phyloP scores from a whole-genome alignment of 306 rosid genomes.

The Ormosia emarginata region DNA sequence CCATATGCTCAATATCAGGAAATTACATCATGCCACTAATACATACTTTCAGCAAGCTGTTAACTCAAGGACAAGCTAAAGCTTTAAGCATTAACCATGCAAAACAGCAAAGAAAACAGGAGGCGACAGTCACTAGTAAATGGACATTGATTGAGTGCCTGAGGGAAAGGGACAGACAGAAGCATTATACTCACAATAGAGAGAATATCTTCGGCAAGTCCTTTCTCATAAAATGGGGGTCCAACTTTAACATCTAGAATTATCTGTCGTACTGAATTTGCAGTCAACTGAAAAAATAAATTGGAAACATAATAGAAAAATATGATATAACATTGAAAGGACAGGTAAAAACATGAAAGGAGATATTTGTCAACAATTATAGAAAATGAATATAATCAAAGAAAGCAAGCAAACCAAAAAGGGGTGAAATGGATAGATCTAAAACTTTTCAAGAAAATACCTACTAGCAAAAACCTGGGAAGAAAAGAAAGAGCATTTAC shows the following conservation, averaged over 20 bases:
- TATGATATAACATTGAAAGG: not conserved
- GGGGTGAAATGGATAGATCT: not conserved
- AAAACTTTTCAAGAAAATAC: not conserved
- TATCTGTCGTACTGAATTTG: slow-evolving; percentile 69
- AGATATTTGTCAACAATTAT: not conserved
- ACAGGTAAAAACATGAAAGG: not conserved
- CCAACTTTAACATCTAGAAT: slow-evolving; percentile 84
- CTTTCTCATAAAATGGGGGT: slow-evolving; percentile 81
- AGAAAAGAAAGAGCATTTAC: not conserved
- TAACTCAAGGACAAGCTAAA: not conserved
- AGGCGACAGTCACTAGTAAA: not conserved
- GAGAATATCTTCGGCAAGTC: slow-evolving; percentile 72
- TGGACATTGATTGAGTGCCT: not conserved
- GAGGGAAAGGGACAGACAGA: not conserved
- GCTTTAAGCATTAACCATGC: not conserved
- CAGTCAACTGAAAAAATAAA: slow-evolving; percentile 45
- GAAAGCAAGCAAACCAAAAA: not conserved
- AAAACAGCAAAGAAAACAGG: not conserved
- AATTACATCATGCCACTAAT: not conserved
- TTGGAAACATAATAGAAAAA: slow-evolving; percentile 15
- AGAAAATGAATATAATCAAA: not conserved
- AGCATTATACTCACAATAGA: slow-evolving; percentile 60
- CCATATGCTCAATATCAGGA: not conserved
- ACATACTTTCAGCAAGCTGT: not conserved
- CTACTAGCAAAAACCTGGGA: not conserved